phyloP scores from a whole-genome alignment of 257 asterid genomes.

The Echium plantagineum region DNA sequence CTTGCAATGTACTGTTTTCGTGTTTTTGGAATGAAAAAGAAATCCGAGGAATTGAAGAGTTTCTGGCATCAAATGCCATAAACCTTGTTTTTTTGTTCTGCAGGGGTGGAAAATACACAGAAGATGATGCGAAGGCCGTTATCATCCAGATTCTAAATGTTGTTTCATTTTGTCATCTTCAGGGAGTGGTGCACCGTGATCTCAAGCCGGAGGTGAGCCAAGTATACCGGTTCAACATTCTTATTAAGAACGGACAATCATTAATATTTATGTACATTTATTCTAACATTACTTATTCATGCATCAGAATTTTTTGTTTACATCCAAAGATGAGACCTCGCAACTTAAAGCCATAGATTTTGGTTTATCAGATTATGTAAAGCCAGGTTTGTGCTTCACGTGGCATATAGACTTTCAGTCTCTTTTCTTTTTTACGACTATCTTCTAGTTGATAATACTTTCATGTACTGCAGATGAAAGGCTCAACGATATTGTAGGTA shows the following conservation, averaged over 20 bases:
- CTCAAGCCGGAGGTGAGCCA: constrained; percentile 59
- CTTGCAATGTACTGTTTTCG: no score
- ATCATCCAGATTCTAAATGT: constrained; percentile 51
- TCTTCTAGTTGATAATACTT: constrained; percentile 9
- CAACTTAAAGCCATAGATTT: constrained; percentile 55
- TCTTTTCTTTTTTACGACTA: constrained; percentile 4
- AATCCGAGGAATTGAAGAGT: no score
- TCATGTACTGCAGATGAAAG: constrained; percentile 42
- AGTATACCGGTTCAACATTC: not conserved
- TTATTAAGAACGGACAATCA: no score
- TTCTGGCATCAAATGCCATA: not conserved
- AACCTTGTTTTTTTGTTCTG: constrained; percentile 4
- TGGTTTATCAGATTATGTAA: constrained; percentile 55
- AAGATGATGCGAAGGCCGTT: constrained; percentile 48
- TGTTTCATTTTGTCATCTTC: constrained; percentile 44
- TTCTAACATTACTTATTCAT: not conserved
- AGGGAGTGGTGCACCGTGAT: constrained; percentile 76
- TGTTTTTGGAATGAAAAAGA: no score
- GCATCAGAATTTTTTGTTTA: constrained; percentile 46
- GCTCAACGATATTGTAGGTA: constrained; percentile 61
- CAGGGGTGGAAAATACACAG: constrained; percentile 54
- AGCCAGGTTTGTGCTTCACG: constrained; percentile 33
- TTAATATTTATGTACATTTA: not conserved
- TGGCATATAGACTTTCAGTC: not conserved
- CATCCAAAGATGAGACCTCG: constrained; percentile 43